Evolutionary conservation across 306 rosid genomes (phyloP), one percentile per base, ranked within the genome.

Genomic region (Astragalus membranaceus): DNA sequence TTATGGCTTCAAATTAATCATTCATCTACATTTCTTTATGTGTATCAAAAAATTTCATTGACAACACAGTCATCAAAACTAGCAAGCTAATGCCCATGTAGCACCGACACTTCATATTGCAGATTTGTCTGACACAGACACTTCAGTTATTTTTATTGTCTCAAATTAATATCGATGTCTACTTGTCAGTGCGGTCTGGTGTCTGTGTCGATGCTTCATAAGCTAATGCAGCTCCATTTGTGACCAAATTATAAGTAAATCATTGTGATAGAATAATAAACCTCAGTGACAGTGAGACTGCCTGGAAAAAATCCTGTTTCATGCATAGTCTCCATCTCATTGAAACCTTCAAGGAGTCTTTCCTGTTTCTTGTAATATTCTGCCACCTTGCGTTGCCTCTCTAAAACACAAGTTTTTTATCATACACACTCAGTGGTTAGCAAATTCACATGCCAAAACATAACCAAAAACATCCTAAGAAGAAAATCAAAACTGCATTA

Each of bases 361-460:
- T 85, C 84, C 56, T 91, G 97, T 51, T 85, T 68, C 85, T 76
- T 87, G 80, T 91, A 91, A 79, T 88, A 91, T 69, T 87, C 88
- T 12, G 75, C 85, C 64, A 91, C 86, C 77, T 74, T 87, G 75
- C 78, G 47, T 54, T 74, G 79, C 73, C 78, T 91, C 82, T 73
- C 93, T 91, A 8, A 15, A 46, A 77, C 60, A 15, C 75, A 76
- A 12, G 41, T 20, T 41, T 10, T 1, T 11, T 37, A 15, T 32
- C 16, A 65, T 0, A 32, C 16, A 14, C 12, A 36, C 7, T 12
- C 55, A 46, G 60, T 35, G 39, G 60, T 57, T 16, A 52, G 13
- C 17, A 51, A 43, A 6, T 10, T 10, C 29, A 26, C 14, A 35
- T 12, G 37, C 48, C 36, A 32, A 15, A 35, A 56, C 64, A 70